Percentiles rank a stretch among this genome's conserved stretches.
These are phyloP conservation scores for Aspergillus hiratsukae DNA, from an alignment of 2,329 filamentous ascomycete genomes.

Conservation along the genomic window DNA sequence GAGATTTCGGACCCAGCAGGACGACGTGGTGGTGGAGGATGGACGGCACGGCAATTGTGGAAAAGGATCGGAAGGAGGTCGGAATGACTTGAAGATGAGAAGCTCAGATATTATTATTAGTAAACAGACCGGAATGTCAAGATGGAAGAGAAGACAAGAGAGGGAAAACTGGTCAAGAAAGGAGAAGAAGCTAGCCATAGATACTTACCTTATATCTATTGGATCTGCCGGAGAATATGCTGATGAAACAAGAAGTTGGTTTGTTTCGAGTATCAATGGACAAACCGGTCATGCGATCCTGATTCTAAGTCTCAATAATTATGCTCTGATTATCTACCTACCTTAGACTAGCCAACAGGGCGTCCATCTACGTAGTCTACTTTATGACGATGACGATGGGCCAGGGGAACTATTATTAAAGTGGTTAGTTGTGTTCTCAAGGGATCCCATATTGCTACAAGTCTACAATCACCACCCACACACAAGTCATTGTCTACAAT, in stretches of 20 bases:
- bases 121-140: background rate
- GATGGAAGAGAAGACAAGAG: constrained; percentile 14
- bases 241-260: background rate
- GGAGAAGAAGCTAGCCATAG: constrained; percentile 6
- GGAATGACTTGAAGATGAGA: background rate
- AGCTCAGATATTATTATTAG: background rate
- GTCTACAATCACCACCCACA: too few species aligned
- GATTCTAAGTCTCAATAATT: background rate
- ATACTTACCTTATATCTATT: background rate
- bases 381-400: background rate
- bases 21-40: background rate
- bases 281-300: background rate
- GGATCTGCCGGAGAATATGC: background rate
- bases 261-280: background rate
- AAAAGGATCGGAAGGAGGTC: constrained; percentile 1
- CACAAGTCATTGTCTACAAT: background rate
- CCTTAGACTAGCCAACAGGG: background rate
- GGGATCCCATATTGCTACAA: background rate
- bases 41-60: background rate
- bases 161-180: background rate
- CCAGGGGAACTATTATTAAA: background rate
- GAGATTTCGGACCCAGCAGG: background rate
- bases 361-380: background rate
- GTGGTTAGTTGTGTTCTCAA: too few species aligned
- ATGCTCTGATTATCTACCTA: background rate